Evolutionary conservation across 2,329 filamentous ascomycete species (phyloP).

Genomic region (Ambrosiella beaveri): DNA sequence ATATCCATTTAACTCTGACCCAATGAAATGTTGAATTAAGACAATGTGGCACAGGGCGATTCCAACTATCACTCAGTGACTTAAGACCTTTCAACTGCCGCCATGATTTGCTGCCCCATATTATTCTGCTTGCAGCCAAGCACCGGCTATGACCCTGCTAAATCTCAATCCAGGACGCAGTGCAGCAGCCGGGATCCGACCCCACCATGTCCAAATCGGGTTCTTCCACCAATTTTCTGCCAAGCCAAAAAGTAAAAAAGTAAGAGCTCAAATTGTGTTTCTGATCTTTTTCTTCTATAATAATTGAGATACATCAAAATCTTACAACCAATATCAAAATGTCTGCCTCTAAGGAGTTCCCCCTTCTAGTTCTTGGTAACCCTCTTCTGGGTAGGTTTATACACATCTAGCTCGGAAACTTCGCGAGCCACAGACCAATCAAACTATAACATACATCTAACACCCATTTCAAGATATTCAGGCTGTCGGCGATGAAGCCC

Average conservation of each 20-base stretch:
- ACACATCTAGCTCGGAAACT: neutral
- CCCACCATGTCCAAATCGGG: neutral
- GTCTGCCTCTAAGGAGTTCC: conserved; percentile 61
- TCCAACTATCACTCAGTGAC: neutral
- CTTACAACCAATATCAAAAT: conserved; percentile 30
- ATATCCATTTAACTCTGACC: neutral
- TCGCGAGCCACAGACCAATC: neutral
- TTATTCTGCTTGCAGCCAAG: neutral
- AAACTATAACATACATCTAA: neutral
- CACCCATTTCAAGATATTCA: conserved; percentile 56
- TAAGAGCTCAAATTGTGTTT: neutral
- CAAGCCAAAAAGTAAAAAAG: neutral
- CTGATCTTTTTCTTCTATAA: neutral
- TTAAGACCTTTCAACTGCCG: too few relatives aligned
- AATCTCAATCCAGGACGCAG: neutral
- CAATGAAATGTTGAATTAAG: neutral
- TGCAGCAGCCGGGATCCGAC: neutral
- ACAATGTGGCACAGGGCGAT: neutral
- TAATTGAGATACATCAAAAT: neutral
- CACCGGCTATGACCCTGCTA: conserved; percentile 2
- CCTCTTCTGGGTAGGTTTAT: conserved; percentile 70
- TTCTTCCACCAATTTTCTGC: neutral
- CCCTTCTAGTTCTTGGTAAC: conserved; percentile 90
- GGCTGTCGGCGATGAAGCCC: conserved; percentile 60
- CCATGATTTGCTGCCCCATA: too few relatives aligned